Evolutionary conservation across 2,329 filamentous ascomycete genomes (phyloP).

Genomic region (Xylaria polymorpha): DNA sequence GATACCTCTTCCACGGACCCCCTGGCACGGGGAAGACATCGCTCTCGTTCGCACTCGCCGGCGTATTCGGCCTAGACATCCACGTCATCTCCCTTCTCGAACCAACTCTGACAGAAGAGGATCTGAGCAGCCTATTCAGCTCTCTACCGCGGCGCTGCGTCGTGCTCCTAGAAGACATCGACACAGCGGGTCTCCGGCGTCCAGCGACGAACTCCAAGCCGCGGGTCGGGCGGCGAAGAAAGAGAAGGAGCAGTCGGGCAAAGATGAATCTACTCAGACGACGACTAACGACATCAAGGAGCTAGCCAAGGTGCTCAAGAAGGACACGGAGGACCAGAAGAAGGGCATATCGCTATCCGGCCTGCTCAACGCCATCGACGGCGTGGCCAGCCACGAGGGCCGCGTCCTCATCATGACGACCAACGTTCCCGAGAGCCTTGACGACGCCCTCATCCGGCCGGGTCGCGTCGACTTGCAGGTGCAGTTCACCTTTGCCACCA

Average conservation of each 20-base stretch:
- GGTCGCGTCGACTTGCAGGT: constrained; percentile 79
- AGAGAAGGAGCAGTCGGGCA: constrained; percentile 26
- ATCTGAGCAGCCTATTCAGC: constrained; percentile 68
- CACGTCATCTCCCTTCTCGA: constrained; percentile 72
- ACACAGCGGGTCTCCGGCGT: constrained; percentile 70
- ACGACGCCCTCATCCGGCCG: constrained; percentile 78
- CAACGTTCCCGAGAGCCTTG: constrained; percentile 78
- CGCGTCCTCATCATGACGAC: constrained; percentile 86
- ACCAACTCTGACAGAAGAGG: constrained; percentile 70
- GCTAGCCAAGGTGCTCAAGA: constrained; percentile 58
- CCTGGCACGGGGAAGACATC: constrained; percentile 80
- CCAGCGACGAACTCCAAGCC: constrained; percentile 46
- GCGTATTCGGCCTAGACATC: constrained; percentile 73
- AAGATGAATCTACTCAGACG: constrained; percentile 16
- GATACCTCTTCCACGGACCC: constrained; percentile 82
- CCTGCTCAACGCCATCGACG: constrained; percentile 85
- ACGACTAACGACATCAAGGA: constrained; percentile 53
- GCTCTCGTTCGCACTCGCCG: constrained; percentile 73
- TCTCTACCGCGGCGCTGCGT: constrained; percentile 71
- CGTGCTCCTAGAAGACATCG: constrained; percentile 76
- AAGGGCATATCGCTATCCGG: constrained; percentile 79
- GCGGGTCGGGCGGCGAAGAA: constrained; percentile 36
- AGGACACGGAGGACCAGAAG: constrained; percentile 54
- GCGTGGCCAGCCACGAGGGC: constrained; percentile 82
- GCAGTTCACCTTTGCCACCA: constrained; percentile 68